Percentiles rank a stretch among this genome's conserved stretches.
phyloP scores from a whole-genome alignment of 257 asterid species.

The Solanum sejunctum region DNA sequence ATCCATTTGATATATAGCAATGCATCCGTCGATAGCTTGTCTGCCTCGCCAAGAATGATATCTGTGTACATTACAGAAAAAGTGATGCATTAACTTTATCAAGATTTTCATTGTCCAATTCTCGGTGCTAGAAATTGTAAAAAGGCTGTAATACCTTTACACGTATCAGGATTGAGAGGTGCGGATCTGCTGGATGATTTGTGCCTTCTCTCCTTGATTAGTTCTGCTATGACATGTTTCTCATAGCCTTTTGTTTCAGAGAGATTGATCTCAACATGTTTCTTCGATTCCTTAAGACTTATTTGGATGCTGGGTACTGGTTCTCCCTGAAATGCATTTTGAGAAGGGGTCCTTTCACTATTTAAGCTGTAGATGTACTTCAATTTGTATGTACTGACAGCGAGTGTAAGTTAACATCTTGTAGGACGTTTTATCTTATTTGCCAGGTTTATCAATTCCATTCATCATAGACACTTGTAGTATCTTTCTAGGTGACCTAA shows the following conservation, averaged over 20 bases:
- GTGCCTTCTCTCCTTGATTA: constrained; percentile 38
- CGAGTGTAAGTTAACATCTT: not conserved
- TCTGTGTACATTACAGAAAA: constrained; percentile 31
- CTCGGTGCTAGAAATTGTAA: not conserved
- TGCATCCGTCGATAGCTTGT: constrained; percentile 59
- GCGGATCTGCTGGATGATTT: constrained; percentile 3
- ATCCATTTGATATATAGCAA: constrained; percentile 65
- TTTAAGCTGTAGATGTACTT: not conserved
- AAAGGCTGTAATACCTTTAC: constrained; percentile 35
- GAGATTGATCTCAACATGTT: constrained; percentile 62
- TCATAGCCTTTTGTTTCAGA: constrained; percentile 74
- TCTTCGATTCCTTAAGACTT: constrained; percentile 41
- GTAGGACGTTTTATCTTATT: not conserved
- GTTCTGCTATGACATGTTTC: constrained; percentile 61
- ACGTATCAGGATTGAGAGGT: constrained; percentile 15
- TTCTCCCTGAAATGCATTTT: constrained; percentile 49
- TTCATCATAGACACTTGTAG: not conserved
- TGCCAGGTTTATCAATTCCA: not conserved
- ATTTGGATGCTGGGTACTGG: constrained; percentile 58
- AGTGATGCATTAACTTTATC: not conserved
- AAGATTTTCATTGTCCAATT: not conserved
- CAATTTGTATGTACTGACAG: not conserved
- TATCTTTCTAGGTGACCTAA: not conserved
- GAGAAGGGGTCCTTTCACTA: not conserved
- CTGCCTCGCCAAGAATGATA: constrained; percentile 55